Evolutionary conservation across 306 rosid species (phyloP).

Genomic region (Rosa rugosa): DNA sequence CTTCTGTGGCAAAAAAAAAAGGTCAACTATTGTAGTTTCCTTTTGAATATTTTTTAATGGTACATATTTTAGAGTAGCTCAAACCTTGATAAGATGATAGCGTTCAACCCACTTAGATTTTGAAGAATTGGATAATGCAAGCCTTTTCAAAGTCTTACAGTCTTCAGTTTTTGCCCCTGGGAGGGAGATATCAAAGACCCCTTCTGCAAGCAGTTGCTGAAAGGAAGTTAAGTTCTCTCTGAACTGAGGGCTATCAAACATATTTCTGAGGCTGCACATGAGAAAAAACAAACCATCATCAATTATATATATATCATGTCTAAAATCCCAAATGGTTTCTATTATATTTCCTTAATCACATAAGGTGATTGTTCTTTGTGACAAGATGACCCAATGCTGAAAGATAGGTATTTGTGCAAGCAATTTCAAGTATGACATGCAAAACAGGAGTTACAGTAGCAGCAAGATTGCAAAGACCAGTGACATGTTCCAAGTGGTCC

Average conservation of each 20-base stretch:
- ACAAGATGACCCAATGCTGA: background rate
- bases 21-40: background rate
- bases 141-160: slow-evolving; percentile 76
- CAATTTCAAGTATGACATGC: slow-evolving; percentile 5
- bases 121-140: slow-evolving; percentile 55
- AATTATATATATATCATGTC: slow-evolving; percentile 17
- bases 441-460: slow-evolving; percentile 12
- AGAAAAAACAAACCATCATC: slow-evolving; percentile 31
- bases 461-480: slow-evolving; percentile 7
- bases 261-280: slow-evolving; percentile 70
- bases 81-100: slow-evolving; percentile 73
- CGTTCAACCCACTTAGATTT: slow-evolving; percentile 85
- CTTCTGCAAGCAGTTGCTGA: slow-evolving; percentile 91
- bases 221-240: slow-evolving; percentile 73
- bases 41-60: background rate
- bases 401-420: background rate
- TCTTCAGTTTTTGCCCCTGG: slow-evolving; percentile 72
- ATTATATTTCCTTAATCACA: slow-evolving; percentile 13
- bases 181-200: slow-evolving; percentile 74
- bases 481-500: background rate
- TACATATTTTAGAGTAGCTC: slow-evolving; percentile 26
- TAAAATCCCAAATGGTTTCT: background rate
- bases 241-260: slow-evolving; percentile 80
- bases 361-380: background rate
- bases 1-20: slow-evolving; percentile 54